Conservation (phyloP, 2,329 filamentous ascomycete genomes). For the Xylaria sp. region DNA sequence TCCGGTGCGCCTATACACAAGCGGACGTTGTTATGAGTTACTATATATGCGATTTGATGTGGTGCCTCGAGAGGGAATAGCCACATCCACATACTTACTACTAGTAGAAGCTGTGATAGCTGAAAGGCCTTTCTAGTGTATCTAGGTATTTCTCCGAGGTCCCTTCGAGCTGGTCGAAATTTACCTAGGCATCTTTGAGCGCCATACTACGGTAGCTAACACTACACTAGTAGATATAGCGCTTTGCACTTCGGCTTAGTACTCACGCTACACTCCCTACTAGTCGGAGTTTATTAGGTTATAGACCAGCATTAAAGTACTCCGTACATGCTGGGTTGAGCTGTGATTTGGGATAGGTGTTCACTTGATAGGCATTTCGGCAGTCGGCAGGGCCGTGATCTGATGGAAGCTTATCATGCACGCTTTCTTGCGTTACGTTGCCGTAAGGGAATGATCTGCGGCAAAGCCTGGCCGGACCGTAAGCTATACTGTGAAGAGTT, state of each 20-base stretch:
- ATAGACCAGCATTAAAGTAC: background rate
- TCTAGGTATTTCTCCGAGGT: too few species aligned
- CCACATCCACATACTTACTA: too few species aligned
- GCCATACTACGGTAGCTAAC: too few species aligned
- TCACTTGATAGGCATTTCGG: conserved; percentile 7
- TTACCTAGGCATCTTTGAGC: too few species aligned
- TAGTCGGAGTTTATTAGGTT: background rate
- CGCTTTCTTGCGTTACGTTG: conserved; percentile 13
- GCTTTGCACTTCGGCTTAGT: conserved; percentile 4
- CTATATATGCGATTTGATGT: too few species aligned
- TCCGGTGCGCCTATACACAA: too few species aligned
- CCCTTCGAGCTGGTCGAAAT: too few species aligned
- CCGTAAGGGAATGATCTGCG: conserved; percentile 20
- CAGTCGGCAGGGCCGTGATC: conserved; percentile 22
- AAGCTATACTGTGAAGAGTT: background rate
- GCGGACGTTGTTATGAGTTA: too few species aligned
- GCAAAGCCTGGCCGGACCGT: background rate
- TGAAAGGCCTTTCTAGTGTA: too few species aligned
- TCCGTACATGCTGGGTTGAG: background rate
- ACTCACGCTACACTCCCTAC: background rate
- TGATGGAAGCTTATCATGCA: conserved; percentile 20
- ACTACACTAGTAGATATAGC: too few species aligned
- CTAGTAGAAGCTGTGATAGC: too few species aligned
- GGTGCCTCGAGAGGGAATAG: too few species aligned
- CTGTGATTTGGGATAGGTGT: background rate